Conservation (phyloP, 2,329 filamentous ascomycete species). For the Neocatenulostroma microsporum region DNA sequence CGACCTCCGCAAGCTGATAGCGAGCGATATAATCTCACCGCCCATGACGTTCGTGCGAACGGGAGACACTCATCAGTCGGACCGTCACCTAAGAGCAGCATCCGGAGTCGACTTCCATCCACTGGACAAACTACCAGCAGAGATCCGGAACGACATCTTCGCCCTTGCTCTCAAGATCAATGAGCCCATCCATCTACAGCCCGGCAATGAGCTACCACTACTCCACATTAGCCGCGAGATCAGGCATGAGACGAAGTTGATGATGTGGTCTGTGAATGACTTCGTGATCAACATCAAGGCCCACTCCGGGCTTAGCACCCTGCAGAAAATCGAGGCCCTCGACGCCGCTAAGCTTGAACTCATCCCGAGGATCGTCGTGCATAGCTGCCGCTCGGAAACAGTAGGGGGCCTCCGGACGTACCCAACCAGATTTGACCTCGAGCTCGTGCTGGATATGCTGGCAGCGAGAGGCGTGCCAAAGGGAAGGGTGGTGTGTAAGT, state of each 20-base stretch:
- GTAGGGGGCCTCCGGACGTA: too few species aligned
- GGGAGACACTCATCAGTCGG: too few species aligned
- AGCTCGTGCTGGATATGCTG: background rate
- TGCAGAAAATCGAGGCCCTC: background rate
- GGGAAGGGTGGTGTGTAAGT: too few species aligned
- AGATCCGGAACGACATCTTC: constrained; percentile 2
- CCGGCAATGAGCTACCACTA: background rate
- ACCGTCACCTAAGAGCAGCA: too few species aligned
- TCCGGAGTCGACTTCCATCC: too few species aligned
- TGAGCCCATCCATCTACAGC: background rate
- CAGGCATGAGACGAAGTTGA: background rate
- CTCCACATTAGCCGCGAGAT: constrained; percentile 1
- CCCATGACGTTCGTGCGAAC: too few species aligned
- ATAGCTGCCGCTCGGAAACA: too few species aligned
- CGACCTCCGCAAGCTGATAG: too few species aligned
- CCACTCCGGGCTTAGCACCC: background rate
- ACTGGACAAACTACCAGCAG: too few species aligned
- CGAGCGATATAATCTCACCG: too few species aligned
- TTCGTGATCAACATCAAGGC: background rate
- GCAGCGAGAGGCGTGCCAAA: background rate
- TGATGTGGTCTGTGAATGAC: background rate
- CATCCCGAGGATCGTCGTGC: background rate
- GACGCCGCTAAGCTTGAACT: background rate
- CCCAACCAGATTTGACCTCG: background rate
- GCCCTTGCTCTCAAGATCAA: background rate